These are phyloP conservation scores for Phytophthora pinifolia DNA, from an alignment of 352 stramenopile genomes.

Conservation along the genomic window DNA sequence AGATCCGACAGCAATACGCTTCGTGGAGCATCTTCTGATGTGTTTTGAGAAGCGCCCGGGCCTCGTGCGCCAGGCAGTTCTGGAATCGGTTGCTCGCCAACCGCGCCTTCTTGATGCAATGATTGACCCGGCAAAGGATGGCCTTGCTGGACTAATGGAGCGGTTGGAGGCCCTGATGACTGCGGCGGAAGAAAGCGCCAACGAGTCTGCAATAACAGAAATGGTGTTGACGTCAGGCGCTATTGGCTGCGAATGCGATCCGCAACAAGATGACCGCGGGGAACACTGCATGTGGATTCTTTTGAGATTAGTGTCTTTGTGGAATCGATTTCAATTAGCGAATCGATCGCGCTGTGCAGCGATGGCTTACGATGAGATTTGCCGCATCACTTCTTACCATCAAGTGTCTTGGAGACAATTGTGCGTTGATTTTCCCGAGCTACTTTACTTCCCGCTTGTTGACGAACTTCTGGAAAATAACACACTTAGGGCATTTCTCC, in stretches of 20 bases:
- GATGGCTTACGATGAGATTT: conserved; percentile 50
- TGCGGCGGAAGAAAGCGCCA: conserved; percentile 32
- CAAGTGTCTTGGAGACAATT: conserved; percentile 54
- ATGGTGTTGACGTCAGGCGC: conserved; percentile 36
- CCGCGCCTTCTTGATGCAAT: conserved; percentile 36
- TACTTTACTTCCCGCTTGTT: conserved; percentile 56
- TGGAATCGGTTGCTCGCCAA: conserved; percentile 22
- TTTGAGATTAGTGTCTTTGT: conserved; percentile 49
- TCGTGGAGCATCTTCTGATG: conserved; percentile 34
- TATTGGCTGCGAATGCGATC: conserved; percentile 45
- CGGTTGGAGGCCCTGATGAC: conserved; percentile 34
- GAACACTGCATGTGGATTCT: conserved; percentile 55
- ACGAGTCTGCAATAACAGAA: conserved; percentile 22
- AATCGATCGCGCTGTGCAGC: conserved; percentile 28
- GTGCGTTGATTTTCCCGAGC: conserved; percentile 54
- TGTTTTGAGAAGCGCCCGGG: conserved; percentile 26
- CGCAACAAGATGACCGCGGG: conserved; percentile 28
- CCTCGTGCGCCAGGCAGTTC: conserved; percentile 21
- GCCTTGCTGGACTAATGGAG: conserved; percentile 35
- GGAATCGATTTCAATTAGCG: conserved; percentile 42
- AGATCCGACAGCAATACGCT: conserved; percentile 25
- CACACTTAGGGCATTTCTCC: conserved; percentile 49
- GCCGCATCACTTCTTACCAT: conserved; percentile 43
- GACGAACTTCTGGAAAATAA: conserved; percentile 49
- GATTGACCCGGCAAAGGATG: conserved; percentile 30